These are phyloP conservation scores for Mariannaea sp. DNA, from an alignment of 2,329 filamentous ascomycete species.

Conservation along the genomic window DNA sequence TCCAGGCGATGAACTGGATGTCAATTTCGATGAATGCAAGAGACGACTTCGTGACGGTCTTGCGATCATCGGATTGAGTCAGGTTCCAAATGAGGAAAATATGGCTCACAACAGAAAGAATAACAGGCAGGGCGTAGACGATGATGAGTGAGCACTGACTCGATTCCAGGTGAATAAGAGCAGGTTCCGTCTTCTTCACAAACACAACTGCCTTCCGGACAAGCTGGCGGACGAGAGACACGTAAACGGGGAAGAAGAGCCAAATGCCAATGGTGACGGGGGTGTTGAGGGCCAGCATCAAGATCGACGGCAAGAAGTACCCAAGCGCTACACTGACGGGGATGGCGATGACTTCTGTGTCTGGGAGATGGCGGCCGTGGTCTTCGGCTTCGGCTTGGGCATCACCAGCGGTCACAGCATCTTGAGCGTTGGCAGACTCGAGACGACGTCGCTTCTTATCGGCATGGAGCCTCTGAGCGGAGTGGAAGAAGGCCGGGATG, in stretches of 20 bases:
- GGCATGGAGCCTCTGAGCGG: slow-evolving; percentile 45
- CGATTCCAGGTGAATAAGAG: slow-evolving; percentile 51
- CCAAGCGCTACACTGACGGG: slow-evolving; percentile 54
- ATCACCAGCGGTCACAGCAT: slow-evolving; percentile 24
- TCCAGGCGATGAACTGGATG: slow-evolving; percentile 50
- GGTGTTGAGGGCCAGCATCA: slow-evolving; percentile 51
- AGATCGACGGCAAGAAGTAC: slow-evolving; percentile 51
- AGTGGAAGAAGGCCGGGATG: slow-evolving; percentile 54
- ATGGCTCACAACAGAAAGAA: slow-evolving; percentile 51
- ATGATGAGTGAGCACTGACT: slow-evolving; percentile 44
- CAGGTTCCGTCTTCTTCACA: slow-evolving; percentile 35
- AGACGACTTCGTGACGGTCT: slow-evolving; percentile 55
- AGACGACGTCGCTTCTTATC: slow-evolving; percentile 20
- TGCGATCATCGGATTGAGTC: slow-evolving; percentile 49
- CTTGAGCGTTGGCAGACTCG: slow-evolving; percentile 20
- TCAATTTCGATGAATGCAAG: slow-evolving; percentile 55
- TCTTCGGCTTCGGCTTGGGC: slow-evolving; percentile 26
- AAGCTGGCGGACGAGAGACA: slow-evolving; percentile 48
- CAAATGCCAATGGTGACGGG: slow-evolving; percentile 49
- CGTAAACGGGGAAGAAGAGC: slow-evolving; percentile 58
- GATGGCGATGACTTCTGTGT: slow-evolving; percentile 62
- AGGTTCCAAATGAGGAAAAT: slow-evolving; percentile 48
- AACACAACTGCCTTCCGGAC: slow-evolving; percentile 40
- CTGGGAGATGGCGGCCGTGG: slow-evolving; percentile 46
- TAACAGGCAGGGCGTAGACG: slow-evolving; percentile 52